Percentiles rank a stretch among this genome's conserved stretches.
Conservation (phyloP, 2,329 filamentous ascomycete species). For the Metarhizium sp. region DNA sequence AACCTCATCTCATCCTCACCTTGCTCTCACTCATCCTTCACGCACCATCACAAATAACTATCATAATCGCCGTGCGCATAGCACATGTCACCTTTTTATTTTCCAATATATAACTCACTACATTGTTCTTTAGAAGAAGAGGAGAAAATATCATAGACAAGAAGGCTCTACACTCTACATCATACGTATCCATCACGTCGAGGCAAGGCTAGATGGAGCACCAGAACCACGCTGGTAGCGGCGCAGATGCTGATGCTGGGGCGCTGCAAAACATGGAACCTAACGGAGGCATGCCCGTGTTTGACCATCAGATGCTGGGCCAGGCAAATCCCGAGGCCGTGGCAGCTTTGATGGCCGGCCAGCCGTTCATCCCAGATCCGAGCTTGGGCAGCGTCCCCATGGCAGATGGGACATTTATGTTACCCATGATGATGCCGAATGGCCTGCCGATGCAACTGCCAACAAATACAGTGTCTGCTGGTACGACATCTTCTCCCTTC, state of each 20-base stretch:
- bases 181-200: background rate
- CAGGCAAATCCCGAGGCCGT: slow-evolving; percentile 8
- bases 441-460: slow-evolving; percentile 10
- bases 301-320: slow-evolving; percentile 4
- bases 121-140: background rate
- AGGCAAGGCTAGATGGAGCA: slow-evolving; percentile 5
- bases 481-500: slow-evolving; percentile 12
- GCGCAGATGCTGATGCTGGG: background rate
- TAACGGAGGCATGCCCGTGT: slow-evolving; percentile 4
- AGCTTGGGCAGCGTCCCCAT: slow-evolving; percentile 16
- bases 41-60: background rate
- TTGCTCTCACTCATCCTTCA: background rate
- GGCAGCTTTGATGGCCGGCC: slow-evolving; percentile 14
- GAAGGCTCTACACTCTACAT: background rate
- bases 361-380: slow-evolving; percentile 16
- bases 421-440: slow-evolving; percentile 22
- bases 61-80: background rate
- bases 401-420: slow-evolving; percentile 18
- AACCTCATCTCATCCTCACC: background rate
- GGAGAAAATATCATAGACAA: background rate
- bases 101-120: no score
- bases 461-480: slow-evolving; percentile 23
- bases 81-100: background rate
- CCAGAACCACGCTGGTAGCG: slow-evolving; percentile 1
- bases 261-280: background rate